These are phyloP conservation scores for Mortierella sp. DNA, from an alignment of 371 early-diverging fungal genomes.

Conservation along the genomic window DNA sequence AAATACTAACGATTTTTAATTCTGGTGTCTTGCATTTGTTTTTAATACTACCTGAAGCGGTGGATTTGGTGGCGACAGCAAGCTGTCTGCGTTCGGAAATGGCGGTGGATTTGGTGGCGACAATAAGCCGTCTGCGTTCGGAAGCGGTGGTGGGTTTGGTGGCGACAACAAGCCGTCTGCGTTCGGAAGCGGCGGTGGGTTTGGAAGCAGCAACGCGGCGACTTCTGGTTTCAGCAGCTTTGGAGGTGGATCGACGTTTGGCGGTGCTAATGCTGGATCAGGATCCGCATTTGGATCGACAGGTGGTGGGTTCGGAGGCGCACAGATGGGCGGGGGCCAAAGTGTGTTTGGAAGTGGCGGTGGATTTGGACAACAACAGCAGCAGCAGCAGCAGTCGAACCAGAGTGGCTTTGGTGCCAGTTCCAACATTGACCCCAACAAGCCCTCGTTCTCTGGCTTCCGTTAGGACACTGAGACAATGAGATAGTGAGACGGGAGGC, in stretches of 20 bases:
- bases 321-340: background rate
- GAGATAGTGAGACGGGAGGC: no score
- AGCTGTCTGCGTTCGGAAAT: no score
- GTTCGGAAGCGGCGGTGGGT: slow-evolving; percentile 2
- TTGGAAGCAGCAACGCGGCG: slow-evolving; percentile 7
- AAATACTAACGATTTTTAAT: background rate
- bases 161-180: background rate
- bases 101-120: slow-evolving; percentile 8
- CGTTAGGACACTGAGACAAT: slow-evolving; percentile 18
- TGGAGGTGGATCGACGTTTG: slow-evolving; percentile 3
- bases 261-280: background rate
- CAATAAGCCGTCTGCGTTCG: no score
- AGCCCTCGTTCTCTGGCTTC: slow-evolving; percentile 31
- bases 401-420: slow-evolving; percentile 12
- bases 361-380: slow-evolving; percentile 20
- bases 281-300: slow-evolving; percentile 4
- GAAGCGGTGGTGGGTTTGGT: slow-evolving; percentile 15
- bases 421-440: slow-evolving; percentile 22
- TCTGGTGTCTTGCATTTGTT: background rate
- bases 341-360: background rate
- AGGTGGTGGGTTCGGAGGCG: slow-evolving; percentile 3
- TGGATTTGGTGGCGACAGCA: slow-evolving; percentile 9
- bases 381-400: slow-evolving; percentile 3
- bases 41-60: slow-evolving; percentile 5
- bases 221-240: slow-evolving; percentile 3